Percentiles rank a stretch among this genome's conserved stretches.
phyloP scores from a whole-genome alignment of 2,329 filamentous ascomycete genomes.

The Verticillium longisporum region DNA sequence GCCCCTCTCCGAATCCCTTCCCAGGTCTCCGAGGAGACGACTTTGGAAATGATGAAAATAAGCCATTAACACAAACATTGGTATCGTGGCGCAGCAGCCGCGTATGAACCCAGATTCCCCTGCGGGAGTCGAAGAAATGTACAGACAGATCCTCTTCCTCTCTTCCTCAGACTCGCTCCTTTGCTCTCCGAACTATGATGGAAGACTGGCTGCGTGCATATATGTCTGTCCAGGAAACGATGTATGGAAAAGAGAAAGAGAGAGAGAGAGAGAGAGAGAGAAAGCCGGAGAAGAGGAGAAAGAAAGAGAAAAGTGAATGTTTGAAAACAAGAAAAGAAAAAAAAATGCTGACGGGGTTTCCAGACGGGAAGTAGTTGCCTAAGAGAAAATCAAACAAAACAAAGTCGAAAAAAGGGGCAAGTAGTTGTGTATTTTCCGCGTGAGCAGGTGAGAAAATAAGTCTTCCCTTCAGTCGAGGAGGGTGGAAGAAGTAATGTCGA shows the following conservation, averaged over 20 bases:
- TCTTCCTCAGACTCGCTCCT: too few relatives aligned
- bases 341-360: slow-evolving; percentile 2
- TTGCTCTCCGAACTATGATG: background rate
- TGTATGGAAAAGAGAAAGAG: slow-evolving; percentile 6
- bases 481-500: slow-evolving; percentile 5
- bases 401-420: slow-evolving; percentile 8
- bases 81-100: background rate
- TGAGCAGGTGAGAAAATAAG: slow-evolving; percentile 22
- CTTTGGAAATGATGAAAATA: background rate
- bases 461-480: slow-evolving; percentile 11
- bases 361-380: too few relatives aligned
- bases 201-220: background rate
- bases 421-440: slow-evolving; percentile 17
- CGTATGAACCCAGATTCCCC: background rate
- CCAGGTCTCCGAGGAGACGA: too few relatives aligned
- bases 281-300: slow-evolving; percentile 1
- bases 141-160: background rate
- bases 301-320: slow-evolving; percentile 6
- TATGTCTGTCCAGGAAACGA: background rate
- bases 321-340: slow-evolving; percentile 3
- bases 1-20: too few relatives aligned
- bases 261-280: slow-evolving; percentile 2
- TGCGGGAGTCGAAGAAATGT: background rate
- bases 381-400: slow-evolving; percentile 4
- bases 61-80: background rate